Conservation (phyloP, 352 stramenopile species). For the Pythium sp. region DNA sequence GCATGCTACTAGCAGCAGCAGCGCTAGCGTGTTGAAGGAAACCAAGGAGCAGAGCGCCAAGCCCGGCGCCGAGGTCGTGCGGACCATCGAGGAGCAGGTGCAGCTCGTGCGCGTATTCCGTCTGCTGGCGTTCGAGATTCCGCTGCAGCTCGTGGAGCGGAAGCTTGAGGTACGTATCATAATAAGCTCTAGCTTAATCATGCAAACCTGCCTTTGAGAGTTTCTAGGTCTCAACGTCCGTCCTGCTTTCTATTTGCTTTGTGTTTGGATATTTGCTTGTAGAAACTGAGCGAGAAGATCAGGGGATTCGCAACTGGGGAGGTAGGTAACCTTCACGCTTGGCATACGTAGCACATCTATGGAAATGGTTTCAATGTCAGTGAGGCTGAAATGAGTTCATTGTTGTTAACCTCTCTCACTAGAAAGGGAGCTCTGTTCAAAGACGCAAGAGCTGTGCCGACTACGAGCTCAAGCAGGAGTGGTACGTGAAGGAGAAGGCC, state of each 20-base stretch:
- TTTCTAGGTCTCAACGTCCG: not conserved
- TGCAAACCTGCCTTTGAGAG: not conserved
- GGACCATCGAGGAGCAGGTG: constrained; percentile 75
- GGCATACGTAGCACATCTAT: not conserved
- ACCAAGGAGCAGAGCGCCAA: constrained; percentile 14
- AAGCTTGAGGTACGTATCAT: constrained; percentile 51
- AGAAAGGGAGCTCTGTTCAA: constrained; percentile 8
- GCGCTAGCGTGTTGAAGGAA: not conserved
- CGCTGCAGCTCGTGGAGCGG: constrained; percentile 48
- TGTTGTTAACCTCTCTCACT: not conserved
- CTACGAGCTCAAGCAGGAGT: constrained; percentile 34
- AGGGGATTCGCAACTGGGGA: constrained; percentile 1
- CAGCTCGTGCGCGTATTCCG: constrained; percentile 73
- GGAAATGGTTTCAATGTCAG: not conserved
- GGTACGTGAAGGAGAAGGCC: constrained; percentile 34
- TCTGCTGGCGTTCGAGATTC: constrained; percentile 61
- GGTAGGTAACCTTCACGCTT: not conserved
- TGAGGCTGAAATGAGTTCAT: not conserved
- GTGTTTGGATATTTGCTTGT: not conserved
- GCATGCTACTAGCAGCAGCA: not conserved
- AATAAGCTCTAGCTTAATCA: not conserved
- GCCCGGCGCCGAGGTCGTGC: constrained; percentile 26
- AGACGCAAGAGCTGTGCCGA: constrained; percentile 29
- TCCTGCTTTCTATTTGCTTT: not conserved
- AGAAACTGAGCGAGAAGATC: constrained; percentile 50